Conservation (phyloP, 2,329 filamentous ascomycete genomes). For the Graphium sp. region DNA sequence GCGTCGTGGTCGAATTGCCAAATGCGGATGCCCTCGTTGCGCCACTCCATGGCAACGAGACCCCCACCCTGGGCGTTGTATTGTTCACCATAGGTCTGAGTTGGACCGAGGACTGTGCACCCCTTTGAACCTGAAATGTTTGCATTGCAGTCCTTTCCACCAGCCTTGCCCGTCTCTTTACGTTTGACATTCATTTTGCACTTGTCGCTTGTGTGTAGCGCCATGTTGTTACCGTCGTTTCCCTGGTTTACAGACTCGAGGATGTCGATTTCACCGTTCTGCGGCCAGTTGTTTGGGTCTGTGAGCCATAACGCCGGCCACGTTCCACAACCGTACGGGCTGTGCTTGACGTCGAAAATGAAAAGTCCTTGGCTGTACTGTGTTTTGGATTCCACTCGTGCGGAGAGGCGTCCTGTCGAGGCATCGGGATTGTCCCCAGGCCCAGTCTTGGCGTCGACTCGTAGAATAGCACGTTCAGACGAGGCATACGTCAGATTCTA, state of each 20-base stretch:
- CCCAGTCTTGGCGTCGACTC: too few relatives aligned
- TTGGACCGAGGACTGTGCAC: constrained; percentile 30
- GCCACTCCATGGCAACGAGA: constrained; percentile 44
- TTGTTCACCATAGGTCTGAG: constrained; percentile 26
- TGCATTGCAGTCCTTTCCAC: constrained; percentile 29
- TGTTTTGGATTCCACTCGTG: constrained; percentile 42
- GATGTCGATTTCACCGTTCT: constrained; percentile 47
- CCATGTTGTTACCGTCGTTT: constrained; percentile 37
- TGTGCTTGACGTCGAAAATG: constrained; percentile 48
- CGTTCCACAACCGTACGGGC: constrained; percentile 43
- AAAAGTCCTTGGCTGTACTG: constrained; percentile 49
- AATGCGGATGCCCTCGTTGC: constrained; percentile 40
- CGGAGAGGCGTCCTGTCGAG: constrained; percentile 42
- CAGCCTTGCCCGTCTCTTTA: constrained; percentile 27
- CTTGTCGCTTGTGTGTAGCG: constrained; percentile 35
- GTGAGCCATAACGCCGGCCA: constrained; percentile 53
- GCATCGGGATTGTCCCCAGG: constrained; percentile 27
- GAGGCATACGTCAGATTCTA: constrained; percentile 49
- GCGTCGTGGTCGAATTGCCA: constrained; percentile 44
- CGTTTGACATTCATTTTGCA: constrained; percentile 38
- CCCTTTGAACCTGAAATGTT: constrained; percentile 26
- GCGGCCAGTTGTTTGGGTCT: constrained; percentile 43
- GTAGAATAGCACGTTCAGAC: constrained; percentile 32
- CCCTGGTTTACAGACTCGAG: constrained; percentile 41
- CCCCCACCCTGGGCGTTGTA: constrained; percentile 40